These are phyloP conservation scores for Endoconidiophora laricicola DNA, from an alignment of 2,329 filamentous ascomycete species.

Conservation along the genomic window DNA sequence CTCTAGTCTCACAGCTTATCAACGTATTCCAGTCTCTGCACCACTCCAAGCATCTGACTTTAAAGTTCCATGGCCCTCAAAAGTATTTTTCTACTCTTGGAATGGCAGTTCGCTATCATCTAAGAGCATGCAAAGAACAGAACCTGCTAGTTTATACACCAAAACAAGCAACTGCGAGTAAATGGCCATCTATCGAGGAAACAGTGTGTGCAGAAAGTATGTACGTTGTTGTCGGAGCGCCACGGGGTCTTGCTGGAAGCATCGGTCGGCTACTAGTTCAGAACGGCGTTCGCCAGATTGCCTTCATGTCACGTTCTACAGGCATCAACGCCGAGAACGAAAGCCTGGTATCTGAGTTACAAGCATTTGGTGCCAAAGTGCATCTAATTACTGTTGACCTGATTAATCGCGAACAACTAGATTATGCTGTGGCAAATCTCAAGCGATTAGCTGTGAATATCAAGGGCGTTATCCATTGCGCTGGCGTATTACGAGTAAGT, in stretches of 20 bases:
- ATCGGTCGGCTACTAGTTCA: slow-evolving; percentile 33
- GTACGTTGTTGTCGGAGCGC: slow-evolving; percentile 39
- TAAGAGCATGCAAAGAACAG: no score
- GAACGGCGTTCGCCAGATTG: slow-evolving; percentile 34
- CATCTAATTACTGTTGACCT: slow-evolving; percentile 26
- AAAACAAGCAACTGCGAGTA: background rate
- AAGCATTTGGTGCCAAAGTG: slow-evolving; percentile 19
- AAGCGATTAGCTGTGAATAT: slow-evolving; percentile 10
- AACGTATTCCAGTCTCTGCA: slow-evolving; percentile 2
- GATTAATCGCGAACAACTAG: slow-evolving; percentile 18
- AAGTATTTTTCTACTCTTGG: no score
- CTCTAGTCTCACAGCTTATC: slow-evolving; percentile 2
- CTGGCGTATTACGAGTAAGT: slow-evolving; percentile 20
- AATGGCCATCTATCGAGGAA: slow-evolving; percentile 14
- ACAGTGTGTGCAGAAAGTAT: slow-evolving; percentile 23
- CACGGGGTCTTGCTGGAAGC: slow-evolving; percentile 39
- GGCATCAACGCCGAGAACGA: slow-evolving; percentile 17
- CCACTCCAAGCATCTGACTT: no score
- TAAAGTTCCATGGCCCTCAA: no score
- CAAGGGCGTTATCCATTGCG: slow-evolving; percentile 23
- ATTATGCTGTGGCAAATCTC: no score
- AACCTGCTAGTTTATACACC: no score
- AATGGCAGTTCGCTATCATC: no score
- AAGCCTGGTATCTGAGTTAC: slow-evolving; percentile 22
- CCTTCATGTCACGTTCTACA: slow-evolving; percentile 36